These are phyloP conservation scores for Phanerodontia chrysosporium DNA, from an alignment of 768 basidiomycete genomes.

Conservation along the genomic window DNA sequence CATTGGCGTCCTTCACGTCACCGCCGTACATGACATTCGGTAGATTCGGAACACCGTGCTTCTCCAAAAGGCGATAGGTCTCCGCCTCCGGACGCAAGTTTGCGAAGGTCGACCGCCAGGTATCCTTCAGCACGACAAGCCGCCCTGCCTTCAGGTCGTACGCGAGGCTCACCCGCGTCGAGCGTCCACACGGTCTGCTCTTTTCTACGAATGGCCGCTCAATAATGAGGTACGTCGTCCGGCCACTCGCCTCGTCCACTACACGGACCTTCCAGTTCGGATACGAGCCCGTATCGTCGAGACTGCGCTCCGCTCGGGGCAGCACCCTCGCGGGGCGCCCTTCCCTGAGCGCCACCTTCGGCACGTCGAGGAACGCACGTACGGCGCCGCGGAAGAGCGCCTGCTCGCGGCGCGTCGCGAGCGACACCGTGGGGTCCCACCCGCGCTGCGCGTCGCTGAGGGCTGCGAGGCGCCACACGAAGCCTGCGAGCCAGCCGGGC, in stretches of 20 bases:
- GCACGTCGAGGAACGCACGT: not conserved
- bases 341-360: not conserved
- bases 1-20: not conserved
- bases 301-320: not conserved
- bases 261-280: not conserved
- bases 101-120: not conserved
- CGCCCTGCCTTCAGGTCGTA: not conserved
- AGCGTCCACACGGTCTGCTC: not conserved
- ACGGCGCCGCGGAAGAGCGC: not conserved
- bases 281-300: not conserved
- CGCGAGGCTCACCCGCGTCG: not conserved
- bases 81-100: not conserved
- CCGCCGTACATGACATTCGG: not conserved
- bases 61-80: not conserved
- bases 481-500: not conserved
- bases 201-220: not conserved
- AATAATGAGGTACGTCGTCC: not conserved
- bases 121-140: conserved; percentile 4
- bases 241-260: not conserved
- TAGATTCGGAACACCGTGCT: not conserved
- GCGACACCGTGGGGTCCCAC: not conserved
- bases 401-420: not conserved
- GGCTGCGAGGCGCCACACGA: not conserved
- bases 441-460: not conserved
- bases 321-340: not conserved